Conservation (phyloP, 2,329 filamentous ascomycete genomes). For the Lasiodiplodia citricola region DNA sequence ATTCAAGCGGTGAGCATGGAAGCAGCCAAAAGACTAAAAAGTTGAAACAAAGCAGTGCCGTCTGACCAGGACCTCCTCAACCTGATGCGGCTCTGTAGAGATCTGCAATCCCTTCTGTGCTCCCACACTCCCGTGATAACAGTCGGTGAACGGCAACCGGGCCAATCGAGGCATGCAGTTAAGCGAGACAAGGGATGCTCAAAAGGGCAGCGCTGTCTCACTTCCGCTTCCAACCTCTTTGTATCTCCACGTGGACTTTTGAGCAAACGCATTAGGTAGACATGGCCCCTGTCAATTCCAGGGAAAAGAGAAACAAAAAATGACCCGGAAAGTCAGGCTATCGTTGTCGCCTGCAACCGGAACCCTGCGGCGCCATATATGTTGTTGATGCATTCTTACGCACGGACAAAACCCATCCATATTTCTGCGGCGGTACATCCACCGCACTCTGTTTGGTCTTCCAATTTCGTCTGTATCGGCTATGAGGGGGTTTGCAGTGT, state of each 20-base stretch:
- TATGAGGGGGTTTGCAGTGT: neutral
- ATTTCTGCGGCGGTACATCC: neutral
- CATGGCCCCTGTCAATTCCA: neutral
- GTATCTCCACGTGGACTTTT: neutral
- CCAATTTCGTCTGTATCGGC: neutral
- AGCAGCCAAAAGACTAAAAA: neutral
- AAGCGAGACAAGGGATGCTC: slow-evolving; percentile 16
- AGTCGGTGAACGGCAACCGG: neutral
- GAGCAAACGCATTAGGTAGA: neutral
- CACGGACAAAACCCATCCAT: neutral
- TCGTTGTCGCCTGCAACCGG: neutral
- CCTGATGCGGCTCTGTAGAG: neutral
- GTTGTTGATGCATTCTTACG: slow-evolving; percentile 8
- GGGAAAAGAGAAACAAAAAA: neutral
- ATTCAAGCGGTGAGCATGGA: neutral
- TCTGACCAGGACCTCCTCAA: neutral
- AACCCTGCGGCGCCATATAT: neutral
- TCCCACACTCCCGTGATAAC: neutral
- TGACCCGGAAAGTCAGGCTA: neutral
- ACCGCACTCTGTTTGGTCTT: neutral
- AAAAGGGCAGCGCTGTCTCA: neutral
- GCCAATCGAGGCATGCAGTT: neutral
- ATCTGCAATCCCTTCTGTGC: neutral
- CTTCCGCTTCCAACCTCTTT: neutral
- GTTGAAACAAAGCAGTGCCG: neutral